phyloP scores from a whole-genome alignment of 805 yeast species.

The Blastobotrys americana region DNA sequence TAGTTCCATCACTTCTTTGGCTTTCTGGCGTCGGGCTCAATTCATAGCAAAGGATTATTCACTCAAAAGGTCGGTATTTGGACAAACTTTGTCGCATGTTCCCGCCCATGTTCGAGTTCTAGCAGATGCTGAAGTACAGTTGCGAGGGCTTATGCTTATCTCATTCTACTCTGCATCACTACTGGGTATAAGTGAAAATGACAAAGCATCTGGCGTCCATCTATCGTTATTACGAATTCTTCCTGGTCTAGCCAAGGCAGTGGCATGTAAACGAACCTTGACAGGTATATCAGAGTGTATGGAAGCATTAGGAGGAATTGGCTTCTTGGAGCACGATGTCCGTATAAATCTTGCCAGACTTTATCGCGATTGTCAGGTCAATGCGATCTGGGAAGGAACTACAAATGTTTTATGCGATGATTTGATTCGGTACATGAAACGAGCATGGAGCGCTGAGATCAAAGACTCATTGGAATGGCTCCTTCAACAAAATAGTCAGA shows the following conservation, averaged over 20 bases:
- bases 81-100: slow-evolving; percentile 16
- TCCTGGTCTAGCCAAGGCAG: slow-evolving; percentile 26
- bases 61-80: slow-evolving; percentile 24
- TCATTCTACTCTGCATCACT: slow-evolving; percentile 21
- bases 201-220: slow-evolving; percentile 13
- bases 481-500: no score
- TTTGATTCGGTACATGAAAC: slow-evolving; percentile 16
- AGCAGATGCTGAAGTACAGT: slow-evolving; percentile 22
- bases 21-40: slow-evolving; percentile 23
- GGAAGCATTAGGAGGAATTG: slow-evolving; percentile 31
- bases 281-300: slow-evolving; percentile 28
- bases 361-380: slow-evolving; percentile 27
- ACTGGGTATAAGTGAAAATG: slow-evolving; percentile 23
- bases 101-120: slow-evolving; percentile 25
- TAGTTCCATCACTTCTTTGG: slow-evolving; percentile 21
- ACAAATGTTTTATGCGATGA: slow-evolving; percentile 29
- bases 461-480: neutral
- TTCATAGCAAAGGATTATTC: slow-evolving; percentile 24
- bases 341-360: slow-evolving; percentile 26
- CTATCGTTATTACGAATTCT: slow-evolving; percentile 20
- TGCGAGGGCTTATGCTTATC: slow-evolving; percentile 21
- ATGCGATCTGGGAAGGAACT: slow-evolving; percentile 31
- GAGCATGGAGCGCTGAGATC: slow-evolving; percentile 4
- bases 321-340: slow-evolving; percentile 28
- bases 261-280: slow-evolving; percentile 22